Evolutionary conservation across 1,139 yeast species (phyloP).

Genomic region (Saccharomyces hybrid): DNA sequence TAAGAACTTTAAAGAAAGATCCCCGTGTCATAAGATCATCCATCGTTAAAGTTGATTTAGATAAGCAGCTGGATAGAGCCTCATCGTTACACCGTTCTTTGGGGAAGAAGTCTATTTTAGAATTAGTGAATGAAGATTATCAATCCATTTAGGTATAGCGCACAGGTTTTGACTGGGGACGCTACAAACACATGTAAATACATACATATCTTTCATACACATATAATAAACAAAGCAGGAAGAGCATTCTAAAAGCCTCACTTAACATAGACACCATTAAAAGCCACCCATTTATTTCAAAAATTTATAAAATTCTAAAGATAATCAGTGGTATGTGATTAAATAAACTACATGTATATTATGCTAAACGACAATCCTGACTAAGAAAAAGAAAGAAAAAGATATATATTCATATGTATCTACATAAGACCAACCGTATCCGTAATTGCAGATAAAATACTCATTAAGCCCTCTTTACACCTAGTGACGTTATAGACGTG

Average conservation of each 20-base stretch:
- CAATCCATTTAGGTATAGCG: not conserved
- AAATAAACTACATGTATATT: not conserved
- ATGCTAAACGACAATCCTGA: not conserved
- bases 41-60: conserved; percentile 61
- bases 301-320: not conserved
- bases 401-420: not conserved
- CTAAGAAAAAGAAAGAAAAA: conserved; percentile 1
- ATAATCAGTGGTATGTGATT: not conserved
- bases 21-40: conserved; percentile 84
- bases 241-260: not conserved
- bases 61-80: conserved; percentile 45
- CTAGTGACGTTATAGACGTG: conserved; percentile 28
- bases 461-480: conserved; percentile 5
- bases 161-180: not conserved
- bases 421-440: not conserved
- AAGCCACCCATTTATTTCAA: not conserved
- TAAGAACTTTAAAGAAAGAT: conserved; percentile 73
- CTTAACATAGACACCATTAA: not conserved
- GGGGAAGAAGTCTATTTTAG: conserved; percentile 24
- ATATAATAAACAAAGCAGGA: not conserved
- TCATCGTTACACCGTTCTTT: conserved; percentile 41
- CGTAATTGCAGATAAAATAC: not conserved
- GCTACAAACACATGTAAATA: not conserved
- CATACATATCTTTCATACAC: not conserved
- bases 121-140: conserved; percentile 4